These are phyloP conservation scores for Harrya chromipes DNA, from an alignment of 768 basidiomycete genomes.

Conservation along the genomic window DNA sequence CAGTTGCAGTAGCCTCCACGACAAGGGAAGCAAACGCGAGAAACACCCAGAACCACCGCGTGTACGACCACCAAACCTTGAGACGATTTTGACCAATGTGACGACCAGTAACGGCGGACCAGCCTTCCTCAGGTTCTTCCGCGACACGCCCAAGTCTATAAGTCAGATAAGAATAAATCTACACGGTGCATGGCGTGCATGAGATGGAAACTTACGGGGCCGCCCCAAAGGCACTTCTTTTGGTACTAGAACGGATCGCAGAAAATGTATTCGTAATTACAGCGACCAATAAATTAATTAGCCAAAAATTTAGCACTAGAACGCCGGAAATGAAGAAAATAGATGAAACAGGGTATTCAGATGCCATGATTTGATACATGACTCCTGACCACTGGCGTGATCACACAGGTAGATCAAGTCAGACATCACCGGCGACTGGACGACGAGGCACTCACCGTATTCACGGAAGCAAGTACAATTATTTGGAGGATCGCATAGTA, in stretches of 20 bases:
- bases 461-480: slow-evolving; percentile 76
- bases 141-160: slow-evolving; percentile 37
- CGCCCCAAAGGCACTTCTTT: slow-evolving; percentile 90
- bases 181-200: background rate
- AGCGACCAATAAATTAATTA: slow-evolving; percentile 90
- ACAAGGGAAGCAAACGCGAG: slow-evolving; percentile 69
- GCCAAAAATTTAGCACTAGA: slow-evolving; percentile 89
- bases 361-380: slow-evolving; percentile 88
- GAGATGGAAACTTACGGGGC: slow-evolving; percentile 30
- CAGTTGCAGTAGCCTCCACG: slow-evolving; percentile 67
- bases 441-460: slow-evolving; percentile 49
- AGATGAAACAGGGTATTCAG: slow-evolving; percentile 86
- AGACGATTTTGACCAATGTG: slow-evolving; percentile 45
- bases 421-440: too few species aligned
- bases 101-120: slow-evolving; percentile 48
- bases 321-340: slow-evolving; percentile 85
- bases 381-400: slow-evolving; percentile 61
- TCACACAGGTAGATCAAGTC: background rate
- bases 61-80: slow-evolving; percentile 55
- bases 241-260: slow-evolving; percentile 81
- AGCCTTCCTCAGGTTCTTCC: slow-evolving; percentile 64
- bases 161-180: background rate
- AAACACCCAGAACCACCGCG: slow-evolving; percentile 71
- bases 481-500: slow-evolving; percentile 80
- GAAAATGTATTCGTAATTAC: slow-evolving; percentile 95